Percentiles rank a stretch among this genome's conserved stretches.
Evolutionary conservation across 2,329 filamentous ascomycete species (phyloP).

Genomic region (Cercospora janseana): DNA sequence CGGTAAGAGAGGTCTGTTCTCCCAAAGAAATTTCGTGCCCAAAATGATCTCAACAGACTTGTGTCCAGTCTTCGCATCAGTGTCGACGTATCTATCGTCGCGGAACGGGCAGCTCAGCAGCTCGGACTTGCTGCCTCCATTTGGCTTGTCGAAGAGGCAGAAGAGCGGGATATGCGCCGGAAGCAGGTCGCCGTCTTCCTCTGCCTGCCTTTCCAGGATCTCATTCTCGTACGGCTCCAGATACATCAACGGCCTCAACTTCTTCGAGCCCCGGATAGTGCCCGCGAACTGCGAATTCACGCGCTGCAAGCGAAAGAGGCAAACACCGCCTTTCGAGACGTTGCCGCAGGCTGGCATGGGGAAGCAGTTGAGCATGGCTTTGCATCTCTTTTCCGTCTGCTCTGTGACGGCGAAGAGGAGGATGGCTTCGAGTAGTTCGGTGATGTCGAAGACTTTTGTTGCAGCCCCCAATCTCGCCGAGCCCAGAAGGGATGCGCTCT

Average conservation of each 20-base stretch:
- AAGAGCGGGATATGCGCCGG: no score
- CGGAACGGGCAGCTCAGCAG: no score
- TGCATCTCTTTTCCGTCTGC: background rate
- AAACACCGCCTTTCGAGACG: background rate
- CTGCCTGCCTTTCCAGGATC: background rate
- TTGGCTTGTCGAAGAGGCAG: no score
- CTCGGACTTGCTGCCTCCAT: no score
- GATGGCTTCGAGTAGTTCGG: constrained; percentile 4
- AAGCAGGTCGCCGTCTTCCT: background rate
- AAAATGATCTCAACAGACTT: no score
- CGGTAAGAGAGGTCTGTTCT: no score
- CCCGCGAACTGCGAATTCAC: background rate
- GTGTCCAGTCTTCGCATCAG: no score
- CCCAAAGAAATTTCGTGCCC: no score
- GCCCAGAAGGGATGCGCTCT: background rate
- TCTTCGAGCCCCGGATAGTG: background rate
- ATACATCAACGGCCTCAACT: constrained; percentile 2
- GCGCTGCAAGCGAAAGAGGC: background rate
- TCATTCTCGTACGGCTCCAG: background rate
- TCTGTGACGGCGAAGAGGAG: background rate
- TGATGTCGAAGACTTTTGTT: background rate
- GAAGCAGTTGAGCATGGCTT: background rate
- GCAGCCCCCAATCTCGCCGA: no score
- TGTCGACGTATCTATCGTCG: no score
- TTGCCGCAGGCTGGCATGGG: background rate